phyloP scores from a whole-genome alignment of 768 basidiomycete genomes.

The Termitomyces sp. region DNA sequence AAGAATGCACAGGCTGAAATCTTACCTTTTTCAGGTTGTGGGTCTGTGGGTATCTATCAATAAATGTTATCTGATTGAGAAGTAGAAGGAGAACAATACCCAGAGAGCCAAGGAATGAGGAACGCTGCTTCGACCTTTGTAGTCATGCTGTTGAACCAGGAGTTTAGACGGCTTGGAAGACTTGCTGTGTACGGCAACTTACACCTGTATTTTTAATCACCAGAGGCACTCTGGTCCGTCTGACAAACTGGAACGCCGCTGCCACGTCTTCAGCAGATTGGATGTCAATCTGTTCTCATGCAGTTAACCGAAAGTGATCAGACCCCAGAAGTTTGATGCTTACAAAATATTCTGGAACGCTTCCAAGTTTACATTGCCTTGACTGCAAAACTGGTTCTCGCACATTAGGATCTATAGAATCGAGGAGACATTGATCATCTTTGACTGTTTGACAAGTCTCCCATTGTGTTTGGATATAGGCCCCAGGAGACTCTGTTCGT shows the following conservation, averaged over 20 bases:
- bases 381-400: slow-evolving; percentile 21
- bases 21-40: slow-evolving; percentile 38
- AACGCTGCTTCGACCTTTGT: slow-evolving; percentile 45
- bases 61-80: not conserved
- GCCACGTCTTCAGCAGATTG: slow-evolving; percentile 34
- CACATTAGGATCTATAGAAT: slow-evolving; percentile 32
- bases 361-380: slow-evolving; percentile 32
- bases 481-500: slow-evolving; percentile 22
- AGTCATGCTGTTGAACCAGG: slow-evolving; percentile 37
- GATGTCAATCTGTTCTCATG: slow-evolving; percentile 30
- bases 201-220: slow-evolving; percentile 54
- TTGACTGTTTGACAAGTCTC: slow-evolving; percentile 48
- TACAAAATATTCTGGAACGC: slow-evolving; percentile 38
- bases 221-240: slow-evolving; percentile 34
- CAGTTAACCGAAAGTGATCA: not conserved
- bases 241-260: slow-evolving; percentile 43
- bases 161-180: not conserved
- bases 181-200: slow-evolving; percentile 14
- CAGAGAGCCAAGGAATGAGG: slow-evolving; percentile 41
- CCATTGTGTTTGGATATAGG: slow-evolving; percentile 43
- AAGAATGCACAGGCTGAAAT: not conserved
- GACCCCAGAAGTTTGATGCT: slow-evolving; percentile 8
- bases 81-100: slow-evolving; percentile 24
- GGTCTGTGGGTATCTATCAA: slow-evolving; percentile 24
- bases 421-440: slow-evolving; percentile 45